These are phyloP conservation scores for Diaporthe citriasiana DNA, from an alignment of 2,329 filamentous ascomycete species.

Conservation along the genomic window DNA sequence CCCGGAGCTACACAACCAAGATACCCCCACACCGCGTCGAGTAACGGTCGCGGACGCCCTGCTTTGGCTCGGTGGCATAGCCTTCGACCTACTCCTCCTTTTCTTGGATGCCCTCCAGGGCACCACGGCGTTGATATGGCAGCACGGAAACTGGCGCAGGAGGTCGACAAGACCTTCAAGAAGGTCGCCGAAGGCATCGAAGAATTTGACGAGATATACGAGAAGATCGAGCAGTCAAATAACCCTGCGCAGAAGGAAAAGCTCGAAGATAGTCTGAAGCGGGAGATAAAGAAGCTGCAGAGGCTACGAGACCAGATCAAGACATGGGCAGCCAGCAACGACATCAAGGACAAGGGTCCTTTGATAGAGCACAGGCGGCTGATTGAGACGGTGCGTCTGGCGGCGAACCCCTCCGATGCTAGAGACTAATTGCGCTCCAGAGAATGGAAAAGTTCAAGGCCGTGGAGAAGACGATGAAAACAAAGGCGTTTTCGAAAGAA, in stretches of 20 bases:
- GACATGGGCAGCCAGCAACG: slow-evolving; percentile 97
- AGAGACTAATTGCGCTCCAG: slow-evolving; percentile 60
- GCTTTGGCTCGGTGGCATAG: slow-evolving; percentile 12
- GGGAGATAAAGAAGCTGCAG: slow-evolving; percentile 99
- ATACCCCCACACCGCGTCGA: background rate
- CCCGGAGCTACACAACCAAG: slow-evolving; percentile 8
- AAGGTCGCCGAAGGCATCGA: slow-evolving; percentile 94
- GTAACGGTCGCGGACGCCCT: background rate
- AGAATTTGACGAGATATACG: slow-evolving; percentile 95
- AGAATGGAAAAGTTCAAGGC: slow-evolving; percentile 99
- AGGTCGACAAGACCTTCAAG: slow-evolving; percentile 99
- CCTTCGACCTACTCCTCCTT: slow-evolving; percentile 40
- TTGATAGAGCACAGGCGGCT: slow-evolving; percentile 93
- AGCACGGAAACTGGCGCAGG: slow-evolving; percentile 94
- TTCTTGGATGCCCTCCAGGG: slow-evolving; percentile 38
- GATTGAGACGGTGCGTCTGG: slow-evolving; percentile 88
- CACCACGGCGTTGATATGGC: slow-evolving; percentile 76
- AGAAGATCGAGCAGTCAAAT: slow-evolving; percentile 94
- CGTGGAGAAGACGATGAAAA: slow-evolving; percentile 99
- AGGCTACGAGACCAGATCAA: slow-evolving; percentile 98
- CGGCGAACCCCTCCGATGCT: slow-evolving; percentile 11
- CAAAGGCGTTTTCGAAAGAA: slow-evolving; percentile 99
- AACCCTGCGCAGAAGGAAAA: slow-evolving; percentile 98
- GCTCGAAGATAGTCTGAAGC: slow-evolving; percentile 96
- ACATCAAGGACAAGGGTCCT: slow-evolving; percentile 99